These are phyloP conservation scores for Starmera quercuum DNA, from an alignment of 805 yeast genomes.

Conservation along the genomic window DNA sequence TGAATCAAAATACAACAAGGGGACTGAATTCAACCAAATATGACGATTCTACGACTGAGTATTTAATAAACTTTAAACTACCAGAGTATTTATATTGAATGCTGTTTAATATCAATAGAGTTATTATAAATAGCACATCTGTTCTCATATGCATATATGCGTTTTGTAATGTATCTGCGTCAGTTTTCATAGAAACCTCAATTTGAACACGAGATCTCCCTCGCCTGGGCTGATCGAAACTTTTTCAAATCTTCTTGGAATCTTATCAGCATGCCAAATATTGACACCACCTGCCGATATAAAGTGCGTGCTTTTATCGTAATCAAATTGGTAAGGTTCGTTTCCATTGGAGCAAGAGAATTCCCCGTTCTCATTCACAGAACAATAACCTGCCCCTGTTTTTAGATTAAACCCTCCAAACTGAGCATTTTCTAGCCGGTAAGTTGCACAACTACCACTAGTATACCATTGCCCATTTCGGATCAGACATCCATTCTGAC, in stretches of 20 bases:
- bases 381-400: conserved; percentile 69
- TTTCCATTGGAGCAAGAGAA: neutral
- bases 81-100: too few species aligned
- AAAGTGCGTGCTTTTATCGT: neutral
- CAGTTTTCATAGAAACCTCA: conserved; percentile 30
- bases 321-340: neutral
- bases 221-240: neutral
- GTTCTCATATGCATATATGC: conserved; percentile 52
- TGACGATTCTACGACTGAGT: neutral
- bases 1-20: neutral
- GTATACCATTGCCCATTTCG: conserved; percentile 81
- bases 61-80: neutral
- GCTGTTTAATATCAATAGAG: neutral
- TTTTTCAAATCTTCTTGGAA: neutral
- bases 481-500: conserved; percentile 68
- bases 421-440: conserved; percentile 41
- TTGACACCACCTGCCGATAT: neutral
- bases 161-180: too few species aligned
- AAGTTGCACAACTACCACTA: conserved; percentile 81
- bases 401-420: conserved; percentile 65
- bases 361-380: conserved; percentile 20
- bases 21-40: neutral
- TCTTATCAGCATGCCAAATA: neutral
- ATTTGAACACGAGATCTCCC: neutral
- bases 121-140: neutral